phyloP scores from a whole-genome alignment of 1,284 basidiomycete genomes.

The Puccinia novopanici region DNA sequence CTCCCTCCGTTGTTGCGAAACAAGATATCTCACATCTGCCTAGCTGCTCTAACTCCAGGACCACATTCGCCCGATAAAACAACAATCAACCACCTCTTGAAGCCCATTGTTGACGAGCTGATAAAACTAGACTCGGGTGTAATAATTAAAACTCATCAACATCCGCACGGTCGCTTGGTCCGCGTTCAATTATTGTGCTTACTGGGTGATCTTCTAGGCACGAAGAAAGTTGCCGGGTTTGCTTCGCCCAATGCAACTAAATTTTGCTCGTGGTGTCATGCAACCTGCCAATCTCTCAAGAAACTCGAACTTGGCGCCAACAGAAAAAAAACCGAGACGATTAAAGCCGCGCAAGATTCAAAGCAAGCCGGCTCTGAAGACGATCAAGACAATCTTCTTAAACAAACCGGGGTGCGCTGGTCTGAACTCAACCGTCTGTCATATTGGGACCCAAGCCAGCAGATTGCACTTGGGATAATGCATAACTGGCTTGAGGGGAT shows the following conservation, averaged over 20 bases:
- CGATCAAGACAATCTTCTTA: constrained; percentile 14
- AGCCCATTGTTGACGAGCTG: constrained; percentile 18
- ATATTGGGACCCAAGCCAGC: too few species aligned
- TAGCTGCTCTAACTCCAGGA: constrained; percentile 25
- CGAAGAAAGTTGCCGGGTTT: too few species aligned
- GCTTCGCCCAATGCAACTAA: constrained; percentile 5
- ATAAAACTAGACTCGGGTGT: neutral
- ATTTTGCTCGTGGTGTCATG: constrained; percentile 18
- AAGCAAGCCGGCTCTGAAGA: neutral
- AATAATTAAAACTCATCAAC: constrained; percentile 1
- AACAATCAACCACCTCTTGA: constrained; percentile 13
- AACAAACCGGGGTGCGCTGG: constrained; percentile 23
- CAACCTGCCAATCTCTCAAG: neutral
- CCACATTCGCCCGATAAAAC: constrained; percentile 12
- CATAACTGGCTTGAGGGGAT: constrained; percentile 36
- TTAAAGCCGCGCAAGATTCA: neutral
- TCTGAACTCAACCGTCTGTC: constrained; percentile 28
- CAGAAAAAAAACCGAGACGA: constrained; percentile 5
- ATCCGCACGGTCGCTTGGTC: constrained; percentile 3
- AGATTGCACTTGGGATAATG: constrained; percentile 33
- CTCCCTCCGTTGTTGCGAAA: constrained; percentile 19
- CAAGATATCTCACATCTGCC: neutral
- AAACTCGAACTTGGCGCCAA: neutral
- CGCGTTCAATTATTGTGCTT: constrained; percentile 8
- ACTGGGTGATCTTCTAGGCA: neutral